Percentiles rank a stretch among this genome's conserved stretches.
Conservation (phyloP, 768 basidiomycete genomes). For the Suillus subalutaceus region DNA sequence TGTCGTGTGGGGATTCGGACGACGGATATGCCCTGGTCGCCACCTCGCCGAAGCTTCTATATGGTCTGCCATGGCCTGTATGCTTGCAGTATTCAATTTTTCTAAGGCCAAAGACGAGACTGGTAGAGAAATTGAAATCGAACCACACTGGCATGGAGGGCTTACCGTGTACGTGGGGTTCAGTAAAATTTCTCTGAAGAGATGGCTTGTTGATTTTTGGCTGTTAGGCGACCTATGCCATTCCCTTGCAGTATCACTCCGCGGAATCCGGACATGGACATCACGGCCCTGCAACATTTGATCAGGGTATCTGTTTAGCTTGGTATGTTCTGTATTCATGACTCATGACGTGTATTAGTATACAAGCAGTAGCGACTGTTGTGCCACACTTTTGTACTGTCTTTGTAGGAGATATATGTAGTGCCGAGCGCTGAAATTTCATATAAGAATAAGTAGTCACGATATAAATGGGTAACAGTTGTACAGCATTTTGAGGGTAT, state of each 20-base stretch:
- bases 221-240: constrained; percentile 4
- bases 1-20: constrained; percentile 11
- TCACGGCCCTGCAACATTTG: constrained; percentile 3
- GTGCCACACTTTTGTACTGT: not conserved
- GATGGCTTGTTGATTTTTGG: not conserved
- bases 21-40: constrained; percentile 12
- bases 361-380: not conserved
- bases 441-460: too few species aligned
- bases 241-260: constrained; percentile 13
- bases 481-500: not conserved
- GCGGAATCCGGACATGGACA: constrained; percentile 8
- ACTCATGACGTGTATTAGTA: not conserved
- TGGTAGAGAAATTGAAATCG: constrained; percentile 13
- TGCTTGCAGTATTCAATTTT: constrained; percentile 9
- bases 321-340: not conserved
- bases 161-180: constrained; percentile 1
- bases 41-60: constrained; percentile 9
- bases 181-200: too few species aligned
- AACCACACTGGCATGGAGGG: constrained; percentile 7
- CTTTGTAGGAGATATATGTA: not conserved
- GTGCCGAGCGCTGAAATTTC: too few species aligned
- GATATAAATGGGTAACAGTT: not conserved
- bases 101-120: constrained; percentile 12
- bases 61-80: constrained; percentile 9
- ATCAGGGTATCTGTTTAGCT: not conserved